A percentile compares a stretch with the other conserved stretches of the same genome.
phyloP scores from a whole-genome alignment of 257 asterid species.

The Solanum tacnaense region DNA sequence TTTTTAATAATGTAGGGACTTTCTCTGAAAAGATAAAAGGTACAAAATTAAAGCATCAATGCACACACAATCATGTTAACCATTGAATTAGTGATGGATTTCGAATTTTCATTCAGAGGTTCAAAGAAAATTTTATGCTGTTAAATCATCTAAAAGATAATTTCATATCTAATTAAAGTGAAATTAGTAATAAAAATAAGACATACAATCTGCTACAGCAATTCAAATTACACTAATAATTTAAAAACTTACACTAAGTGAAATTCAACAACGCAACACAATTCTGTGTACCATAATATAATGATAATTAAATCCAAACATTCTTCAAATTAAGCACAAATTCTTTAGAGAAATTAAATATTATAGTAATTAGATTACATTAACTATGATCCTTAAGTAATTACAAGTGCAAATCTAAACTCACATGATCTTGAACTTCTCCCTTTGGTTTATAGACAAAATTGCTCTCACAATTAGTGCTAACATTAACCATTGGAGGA shows the following conservation, averaged over 20 bases:
- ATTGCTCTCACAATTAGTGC: constrained; percentile 23
- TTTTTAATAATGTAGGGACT: background rate
- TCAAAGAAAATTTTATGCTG: background rate
- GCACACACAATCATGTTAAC: background rate
- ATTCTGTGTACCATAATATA: background rate
- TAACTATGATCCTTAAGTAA: background rate
- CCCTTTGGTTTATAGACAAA: constrained; percentile 34
- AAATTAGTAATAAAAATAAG: background rate
- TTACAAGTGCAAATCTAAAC: constrained; percentile 79
- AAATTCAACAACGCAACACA: background rate
- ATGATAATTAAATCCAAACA: background rate
- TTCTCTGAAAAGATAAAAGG: background rate
- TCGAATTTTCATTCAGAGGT: background rate
- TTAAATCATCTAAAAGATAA: background rate
- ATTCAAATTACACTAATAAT: background rate
- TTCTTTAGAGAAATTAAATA: background rate
- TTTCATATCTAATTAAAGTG: background rate
- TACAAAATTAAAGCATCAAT: background rate
- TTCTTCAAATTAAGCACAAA: background rate
- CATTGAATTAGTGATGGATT: background rate
- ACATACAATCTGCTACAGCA: background rate
- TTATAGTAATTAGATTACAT: background rate
- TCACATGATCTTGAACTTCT: constrained; percentile 57
- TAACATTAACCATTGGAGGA: constrained; percentile 6
- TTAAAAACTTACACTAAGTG: background rate